phyloP scores from a whole-genome alignment of 2,329 filamentous ascomycete genomes.

The Fusarium sp. region DNA sequence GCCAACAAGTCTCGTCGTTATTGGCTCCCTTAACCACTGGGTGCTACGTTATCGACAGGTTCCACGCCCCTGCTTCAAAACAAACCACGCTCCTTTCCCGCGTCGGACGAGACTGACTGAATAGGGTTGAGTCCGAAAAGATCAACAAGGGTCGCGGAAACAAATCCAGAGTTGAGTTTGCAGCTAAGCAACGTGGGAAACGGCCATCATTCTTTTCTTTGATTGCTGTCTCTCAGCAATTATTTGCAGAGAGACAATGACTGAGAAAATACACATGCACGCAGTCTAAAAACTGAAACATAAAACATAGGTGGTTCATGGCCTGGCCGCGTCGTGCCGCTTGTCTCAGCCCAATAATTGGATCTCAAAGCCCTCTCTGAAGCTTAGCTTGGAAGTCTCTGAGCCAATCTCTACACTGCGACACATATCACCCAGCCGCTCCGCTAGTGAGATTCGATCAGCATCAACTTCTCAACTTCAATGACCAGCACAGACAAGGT shows the following conservation, averaged over 20 bases:
- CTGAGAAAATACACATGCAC: conserved; percentile 14
- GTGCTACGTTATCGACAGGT: conserved; percentile 27
- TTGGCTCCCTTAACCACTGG: conserved; percentile 39
- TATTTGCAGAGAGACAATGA: conserved; percentile 28
- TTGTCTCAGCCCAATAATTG: conserved; percentile 48
- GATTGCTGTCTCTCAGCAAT: conserved; percentile 35
- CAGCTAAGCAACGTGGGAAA: conserved; percentile 34
- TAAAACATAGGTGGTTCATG: conserved; percentile 43
- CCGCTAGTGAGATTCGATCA: conserved; percentile 25
- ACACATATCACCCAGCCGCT: conserved; percentile 18
- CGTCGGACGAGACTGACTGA: conserved; percentile 48
- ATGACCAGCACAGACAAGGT: conserved; percentile 7
- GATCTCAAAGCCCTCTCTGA: conserved; percentile 36
- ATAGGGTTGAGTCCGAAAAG: conserved; percentile 40
- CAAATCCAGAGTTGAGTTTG: conserved; percentile 42
- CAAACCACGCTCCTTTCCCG: conserved; percentile 40
- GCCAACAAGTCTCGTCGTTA: conserved; percentile 29
- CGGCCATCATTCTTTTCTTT: conserved; percentile 36
- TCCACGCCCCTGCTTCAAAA: conserved; percentile 42
- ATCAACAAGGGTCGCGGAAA: conserved; percentile 45
- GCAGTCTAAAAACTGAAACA: conserved; percentile 37
- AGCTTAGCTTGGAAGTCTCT: conserved; percentile 42
- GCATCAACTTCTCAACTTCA: conserved; percentile 8
- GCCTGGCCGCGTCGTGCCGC: conserved; percentile 44
- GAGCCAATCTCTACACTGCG: conserved; percentile 36